These are phyloP conservation scores for Pyronema omphalodes DNA, from an alignment of 495 filamentous ascomycete species.

Conservation along the genomic window DNA sequence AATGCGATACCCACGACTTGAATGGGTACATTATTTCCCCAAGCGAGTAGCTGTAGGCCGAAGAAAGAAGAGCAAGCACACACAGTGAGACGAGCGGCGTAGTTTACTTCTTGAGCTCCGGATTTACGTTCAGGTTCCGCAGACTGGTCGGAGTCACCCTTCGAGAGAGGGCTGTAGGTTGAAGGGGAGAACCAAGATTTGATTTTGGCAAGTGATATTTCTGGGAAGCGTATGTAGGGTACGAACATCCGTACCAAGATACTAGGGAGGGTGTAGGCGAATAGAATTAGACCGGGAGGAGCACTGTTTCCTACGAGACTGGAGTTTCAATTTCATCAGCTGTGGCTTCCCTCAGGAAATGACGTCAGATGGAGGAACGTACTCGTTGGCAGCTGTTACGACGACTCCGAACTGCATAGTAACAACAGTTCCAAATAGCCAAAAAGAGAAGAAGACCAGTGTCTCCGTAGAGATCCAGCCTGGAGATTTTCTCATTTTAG, in stretches of 20 bases:
- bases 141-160: not conserved
- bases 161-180: not conserved
- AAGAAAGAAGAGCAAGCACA: constrained; percentile 15
- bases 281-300: constrained; percentile 17
- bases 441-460: constrained; percentile 12
- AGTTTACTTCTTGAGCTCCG: constrained; percentile 12
- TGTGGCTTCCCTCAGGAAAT: not conserved
- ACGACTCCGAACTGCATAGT: constrained; percentile 21
- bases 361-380: not conserved
- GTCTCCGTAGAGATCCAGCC: not conserved
- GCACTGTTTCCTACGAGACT: constrained; percentile 18
- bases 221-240: constrained; percentile 14
- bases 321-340: not conserved
- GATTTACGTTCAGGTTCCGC: not conserved
- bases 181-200: constrained; percentile 1
- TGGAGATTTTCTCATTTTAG: not conserved
- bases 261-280: constrained; percentile 20
- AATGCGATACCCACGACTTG: constrained; percentile 13
- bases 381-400: constrained; percentile 16
- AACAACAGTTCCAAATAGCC: constrained; percentile 19
- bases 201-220: constrained; percentile 1
- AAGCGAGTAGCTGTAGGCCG: constrained; percentile 14
- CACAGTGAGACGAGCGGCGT: constrained; percentile 13
- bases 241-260: constrained; percentile 18
- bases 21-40: constrained; percentile 8